Evolutionary conservation across 148 eudicot species (phyloP), one percentile per base, ranked within the genome.

Genomic region (Silene conica): DNA sequence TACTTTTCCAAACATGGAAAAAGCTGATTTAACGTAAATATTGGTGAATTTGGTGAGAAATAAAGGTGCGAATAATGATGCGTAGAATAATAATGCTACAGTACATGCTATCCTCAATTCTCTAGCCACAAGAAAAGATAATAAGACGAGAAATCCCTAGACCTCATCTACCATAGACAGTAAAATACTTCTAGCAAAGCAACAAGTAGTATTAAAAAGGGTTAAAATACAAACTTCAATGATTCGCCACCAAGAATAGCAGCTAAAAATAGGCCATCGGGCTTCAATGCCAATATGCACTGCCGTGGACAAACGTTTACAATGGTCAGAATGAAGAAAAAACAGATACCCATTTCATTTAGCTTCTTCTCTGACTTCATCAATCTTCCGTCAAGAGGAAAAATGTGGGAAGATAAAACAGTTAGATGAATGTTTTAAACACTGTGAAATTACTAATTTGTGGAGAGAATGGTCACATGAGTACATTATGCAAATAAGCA

Each of bases 101-200:
- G 99, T 95, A 81, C 97, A 95, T 70, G 99, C 92, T 78, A 95
- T 87, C 77, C 99, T 87, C n/a, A n/a, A n/a, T n/a, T n/a, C n/a
- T n/a, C n/a, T n/a, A n/a, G n/a, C n/a, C n/a, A n/a, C n/a, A n/a
- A 50, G 61, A 38, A 83, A 74, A 38, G 14, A 46, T 15, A 12
- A 71, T 41, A 73, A 74, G 46, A 61, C 25, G 74, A 63, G 78
- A 75, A 61, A 62, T 46, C 57, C 28, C 59, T 1, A 10, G 48
- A 0, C 48, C 0, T 5, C 74, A 56, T 48, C 46, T 21, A 41
- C 19, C 56, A 71, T 46, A 68, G 72, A 38, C 43, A n/a, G n/a
- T n/a, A n/a, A n/a, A n/a, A n/a, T n/a, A n/a, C n/a, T n/a, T n/a
- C n/a, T n/a, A n/a, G n/a, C 6, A 8, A 43, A 43, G 8, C 73